phyloP scores from a whole-genome alignment of 1,284 basidiomycete species.

The Bjerkandera adusta region DNA sequence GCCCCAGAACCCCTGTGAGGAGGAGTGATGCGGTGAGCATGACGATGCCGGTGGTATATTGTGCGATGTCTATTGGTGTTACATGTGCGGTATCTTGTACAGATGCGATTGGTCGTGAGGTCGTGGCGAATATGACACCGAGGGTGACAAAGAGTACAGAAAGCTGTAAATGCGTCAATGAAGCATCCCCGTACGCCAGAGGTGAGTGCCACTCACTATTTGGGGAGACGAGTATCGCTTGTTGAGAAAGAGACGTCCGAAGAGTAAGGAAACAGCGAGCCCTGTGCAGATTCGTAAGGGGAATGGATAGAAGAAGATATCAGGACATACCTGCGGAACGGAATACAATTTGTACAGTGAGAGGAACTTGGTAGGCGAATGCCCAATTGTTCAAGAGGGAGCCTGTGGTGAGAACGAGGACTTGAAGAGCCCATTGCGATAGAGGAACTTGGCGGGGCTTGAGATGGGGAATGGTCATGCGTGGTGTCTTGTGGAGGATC shows the following conservation, averaged over 20 bases:
- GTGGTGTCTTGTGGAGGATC: slow-evolving; percentile 20
- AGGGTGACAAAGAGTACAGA: slow-evolving; percentile 72
- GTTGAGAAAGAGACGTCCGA: slow-evolving; percentile 55
- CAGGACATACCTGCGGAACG: slow-evolving; percentile 71
- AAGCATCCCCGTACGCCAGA: neutral
- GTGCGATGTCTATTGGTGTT: slow-evolving; percentile 31
- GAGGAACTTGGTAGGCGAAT: slow-evolving; percentile 77
- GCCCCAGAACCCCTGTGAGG: slow-evolving; percentile 72
- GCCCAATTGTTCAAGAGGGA: slow-evolving; percentile 85
- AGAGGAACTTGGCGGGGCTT: slow-evolving; percentile 73
- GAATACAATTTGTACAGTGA: slow-evolving; percentile 86
- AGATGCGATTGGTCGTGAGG: slow-evolving; percentile 53
- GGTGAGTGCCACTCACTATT: slow-evolving; percentile 43
- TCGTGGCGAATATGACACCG: slow-evolving; percentile 76
- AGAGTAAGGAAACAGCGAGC: slow-evolving; percentile 66
- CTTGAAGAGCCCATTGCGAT: slow-evolving; percentile 72
- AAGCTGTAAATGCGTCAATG: slow-evolving; percentile 33
- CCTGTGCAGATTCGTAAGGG: slow-evolving; percentile 35
- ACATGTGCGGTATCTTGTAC: slow-evolving; percentile 28
- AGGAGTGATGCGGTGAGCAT: slow-evolving; percentile 74
- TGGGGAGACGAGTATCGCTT: slow-evolving; percentile 63
- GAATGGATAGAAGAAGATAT: slow-evolving; percentile 14
- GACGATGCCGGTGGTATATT: slow-evolving; percentile 68
- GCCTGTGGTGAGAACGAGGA: slow-evolving; percentile 68
- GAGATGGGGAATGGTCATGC: slow-evolving; percentile 34